Evolutionary conservation across 2,329 filamentous ascomycete species (phyloP).

Genomic region (Aspergillus ruber): DNA sequence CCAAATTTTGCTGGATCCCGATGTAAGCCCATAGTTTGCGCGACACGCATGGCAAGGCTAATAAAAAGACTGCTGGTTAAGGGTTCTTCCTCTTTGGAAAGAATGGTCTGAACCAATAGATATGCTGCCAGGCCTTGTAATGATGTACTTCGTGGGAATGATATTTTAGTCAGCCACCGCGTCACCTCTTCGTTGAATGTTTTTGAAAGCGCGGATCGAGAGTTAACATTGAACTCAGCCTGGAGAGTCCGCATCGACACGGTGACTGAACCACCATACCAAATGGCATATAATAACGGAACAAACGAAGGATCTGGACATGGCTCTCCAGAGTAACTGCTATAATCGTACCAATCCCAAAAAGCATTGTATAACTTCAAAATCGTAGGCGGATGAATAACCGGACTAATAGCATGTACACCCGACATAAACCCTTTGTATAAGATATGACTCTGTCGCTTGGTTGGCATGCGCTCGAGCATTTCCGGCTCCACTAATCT

Average conservation of each 20-base stretch:
- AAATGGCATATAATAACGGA: conserved; percentile 41
- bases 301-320: conserved; percentile 38
- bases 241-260: conserved; percentile 37
- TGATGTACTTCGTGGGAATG: conserved; percentile 41
- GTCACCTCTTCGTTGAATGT: conserved; percentile 39
- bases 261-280: conserved; percentile 44
- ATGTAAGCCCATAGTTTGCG: conserved; percentile 45
- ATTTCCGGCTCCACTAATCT: conserved; percentile 33
- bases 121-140: conserved; percentile 42
- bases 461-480: conserved; percentile 37
- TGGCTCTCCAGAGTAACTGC: conserved; percentile 28
- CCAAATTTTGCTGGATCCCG: conserved; percentile 45
- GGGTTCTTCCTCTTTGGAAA: conserved; percentile 44
- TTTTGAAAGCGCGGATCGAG: conserved; percentile 31
- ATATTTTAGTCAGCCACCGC: conserved; percentile 36
- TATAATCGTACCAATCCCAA: conserved; percentile 41
- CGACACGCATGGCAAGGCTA: conserved; percentile 41
- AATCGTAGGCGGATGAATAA: conserved; percentile 39
- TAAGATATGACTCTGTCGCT: conserved; percentile 41
- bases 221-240: conserved; percentile 32
- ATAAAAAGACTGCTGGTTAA: conserved; percentile 44
- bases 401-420: conserved; percentile 40
- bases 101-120: conserved; percentile 41
- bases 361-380: conserved; percentile 37
- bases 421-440: conserved; percentile 44